Evolutionary conservation across 2,329 filamentous ascomycete species (phyloP).

Genomic region (Colletotrichum theobromicola): DNA sequence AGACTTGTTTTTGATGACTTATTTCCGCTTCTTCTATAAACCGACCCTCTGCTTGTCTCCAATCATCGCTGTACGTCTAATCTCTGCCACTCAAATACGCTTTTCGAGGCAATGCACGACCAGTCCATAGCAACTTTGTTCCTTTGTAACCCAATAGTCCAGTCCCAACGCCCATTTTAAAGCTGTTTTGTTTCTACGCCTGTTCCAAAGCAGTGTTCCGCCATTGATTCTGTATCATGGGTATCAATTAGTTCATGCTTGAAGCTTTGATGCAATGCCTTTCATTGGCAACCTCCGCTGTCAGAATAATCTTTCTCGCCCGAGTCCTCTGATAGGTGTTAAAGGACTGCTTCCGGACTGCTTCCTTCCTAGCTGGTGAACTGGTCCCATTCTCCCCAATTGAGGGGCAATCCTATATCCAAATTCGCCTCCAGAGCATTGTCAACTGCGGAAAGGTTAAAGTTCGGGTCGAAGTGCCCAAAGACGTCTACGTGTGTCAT

Average conservation of each 20-base stretch:
- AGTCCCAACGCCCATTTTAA: background rate
- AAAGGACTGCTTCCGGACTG: background rate
- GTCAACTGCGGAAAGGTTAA: constrained; percentile 58
- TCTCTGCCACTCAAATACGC: background rate
- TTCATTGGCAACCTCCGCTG: background rate
- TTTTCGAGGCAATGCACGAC: background rate
- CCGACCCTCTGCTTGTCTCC: background rate
- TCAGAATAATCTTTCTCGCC: background rate
- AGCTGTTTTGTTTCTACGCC: background rate
- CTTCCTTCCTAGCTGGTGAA: constrained; percentile 29
- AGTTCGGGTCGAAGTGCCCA: constrained; percentile 59
- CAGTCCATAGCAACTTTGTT: background rate
- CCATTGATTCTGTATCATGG: background rate
- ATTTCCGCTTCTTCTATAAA: background rate
- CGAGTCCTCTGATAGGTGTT: background rate
- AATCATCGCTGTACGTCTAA: background rate
- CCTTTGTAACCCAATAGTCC: background rate
- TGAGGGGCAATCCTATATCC: constrained; percentile 57
- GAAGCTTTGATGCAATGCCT: background rate
- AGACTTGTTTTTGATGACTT: no score
- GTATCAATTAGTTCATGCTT: background rate
- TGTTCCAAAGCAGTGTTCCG: background rate
- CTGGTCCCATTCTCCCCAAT: constrained; percentile 53
- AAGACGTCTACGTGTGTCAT: constrained; percentile 59
- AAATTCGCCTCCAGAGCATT: constrained; percentile 60